Conservation (phyloP, 1,284 basidiomycete species). For the Cryptococcus floricola region DNA sequence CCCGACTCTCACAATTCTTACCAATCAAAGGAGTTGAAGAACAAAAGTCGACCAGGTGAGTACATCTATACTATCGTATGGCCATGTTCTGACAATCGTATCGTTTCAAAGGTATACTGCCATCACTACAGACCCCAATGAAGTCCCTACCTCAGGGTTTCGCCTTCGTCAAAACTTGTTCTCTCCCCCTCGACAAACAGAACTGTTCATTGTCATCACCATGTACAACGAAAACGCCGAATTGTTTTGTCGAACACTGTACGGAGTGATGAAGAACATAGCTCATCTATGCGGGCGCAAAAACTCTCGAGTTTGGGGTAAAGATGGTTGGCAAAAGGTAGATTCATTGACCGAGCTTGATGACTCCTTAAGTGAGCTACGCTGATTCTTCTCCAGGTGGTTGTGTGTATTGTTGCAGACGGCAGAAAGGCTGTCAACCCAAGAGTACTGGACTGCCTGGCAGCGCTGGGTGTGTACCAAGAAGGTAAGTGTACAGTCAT, state of each 20-base stretch:
- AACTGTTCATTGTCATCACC: constrained; percentile 90
- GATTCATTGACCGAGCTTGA: constrained; percentile 1
- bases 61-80: neutral
- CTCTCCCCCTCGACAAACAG: constrained; percentile 67
- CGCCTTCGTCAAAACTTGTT: constrained; percentile 79
- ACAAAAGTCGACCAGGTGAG: constrained; percentile 73
- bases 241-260: constrained; percentile 87
- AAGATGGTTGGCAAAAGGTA: constrained; percentile 95
- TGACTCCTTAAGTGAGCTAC: too few species aligned
- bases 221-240: constrained; percentile 97
- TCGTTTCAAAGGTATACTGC: constrained; percentile 60
- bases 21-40: constrained; percentile 77
- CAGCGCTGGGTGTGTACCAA: constrained; percentile 57
- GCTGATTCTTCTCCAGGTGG: constrained; percentile 58
- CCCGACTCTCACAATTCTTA: constrained; percentile 66
- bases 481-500: constrained; percentile 40
- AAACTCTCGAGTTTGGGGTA: constrained; percentile 92
- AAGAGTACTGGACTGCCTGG: constrained; percentile 80
- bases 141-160: constrained; percentile 78
- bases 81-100: neutral
- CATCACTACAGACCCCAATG: constrained; percentile 89
- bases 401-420: constrained; percentile 93
- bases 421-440: constrained; percentile 90
- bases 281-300: constrained; percentile 86
- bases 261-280: constrained; percentile 92